Conservation (phyloP, 2,329 filamentous ascomycete genomes). For the Epichloe hybrida region DNA sequence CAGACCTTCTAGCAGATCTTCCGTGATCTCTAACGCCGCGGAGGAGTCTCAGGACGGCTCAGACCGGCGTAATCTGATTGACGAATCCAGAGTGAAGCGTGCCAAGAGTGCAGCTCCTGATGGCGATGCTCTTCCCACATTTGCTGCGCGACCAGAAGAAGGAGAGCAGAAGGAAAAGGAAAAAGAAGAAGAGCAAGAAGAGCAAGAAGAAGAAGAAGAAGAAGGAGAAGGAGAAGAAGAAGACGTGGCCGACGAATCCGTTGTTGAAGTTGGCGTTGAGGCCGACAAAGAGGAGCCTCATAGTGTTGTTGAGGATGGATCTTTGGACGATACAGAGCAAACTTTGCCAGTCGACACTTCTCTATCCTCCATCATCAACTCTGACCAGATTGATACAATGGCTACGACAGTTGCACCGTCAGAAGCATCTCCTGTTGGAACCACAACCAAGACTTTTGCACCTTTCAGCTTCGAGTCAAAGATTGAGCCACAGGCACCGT, state of each 20-base stretch:
- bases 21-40: slow-evolving; percentile 15
- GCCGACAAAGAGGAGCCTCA: neutral
- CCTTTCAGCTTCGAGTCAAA: slow-evolving; percentile 46
- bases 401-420: slow-evolving; percentile 38
- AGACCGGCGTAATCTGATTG: slow-evolving; percentile 42
- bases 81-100: slow-evolving; percentile 63
- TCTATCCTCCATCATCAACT: slow-evolving; percentile 38
- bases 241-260: neutral
- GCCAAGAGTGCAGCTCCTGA: slow-evolving; percentile 50
- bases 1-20: slow-evolving; percentile 43
- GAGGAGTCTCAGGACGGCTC: slow-evolving; percentile 19
- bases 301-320: neutral
- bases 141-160: slow-evolving; percentile 43
- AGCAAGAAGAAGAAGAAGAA: slow-evolving; percentile 4
- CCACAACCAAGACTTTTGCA: slow-evolving; percentile 30
- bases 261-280: neutral
- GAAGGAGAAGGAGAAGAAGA: too few relatives aligned
- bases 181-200: slow-evolving; percentile 6
- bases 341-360: slow-evolving; percentile 33
- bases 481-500: slow-evolving; percentile 34
- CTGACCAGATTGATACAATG: slow-evolving; percentile 41
- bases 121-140: slow-evolving; percentile 60
- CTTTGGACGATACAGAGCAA: slow-evolving; percentile 28
- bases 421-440: slow-evolving; percentile 36
- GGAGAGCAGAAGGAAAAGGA: slow-evolving; percentile 4